Base-by-base conservation (phyloP, 202 grass and related monocot genomes). In the Panicum hallii region DNA sequence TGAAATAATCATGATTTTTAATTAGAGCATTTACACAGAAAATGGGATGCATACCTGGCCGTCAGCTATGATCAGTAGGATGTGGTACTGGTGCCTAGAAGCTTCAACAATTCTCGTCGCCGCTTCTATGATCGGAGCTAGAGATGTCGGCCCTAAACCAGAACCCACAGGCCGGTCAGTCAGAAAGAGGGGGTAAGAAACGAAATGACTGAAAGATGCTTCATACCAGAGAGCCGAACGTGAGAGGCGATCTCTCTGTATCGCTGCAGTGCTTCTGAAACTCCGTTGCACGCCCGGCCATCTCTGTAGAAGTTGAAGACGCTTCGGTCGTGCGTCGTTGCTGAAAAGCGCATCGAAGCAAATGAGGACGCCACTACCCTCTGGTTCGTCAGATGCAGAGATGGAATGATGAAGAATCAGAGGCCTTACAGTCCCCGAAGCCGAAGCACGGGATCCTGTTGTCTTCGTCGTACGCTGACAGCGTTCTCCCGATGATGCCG, bases 31-130 rank as follows among this genome's bases (percentile, higher is more conserved):
- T 5, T 62, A 14, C 23, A 62, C 43, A 79, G 7, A 48, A 49
- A 58, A n/a, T 20, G 23, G 26, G 14, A 16, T 9, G 1, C 48
- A 45, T 67, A 92, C 92, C 92, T 94, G 87, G 32, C 89, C 92
- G 5, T 94, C 92, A 42, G 87, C 69, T 65, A 94, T 88, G 64
- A 94, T 94, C 75, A 94, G 78, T 67, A 94, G 81, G 81, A 94
- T 89, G 72, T 94, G 92, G 47, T 86, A 88, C 72, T 80, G 87
- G 53, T 89, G 11, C 1, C 85, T 41, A 20, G 73, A 80, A 0
- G 36, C 77, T 42, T 86, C 5, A 41, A 92, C 87, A 22, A 92
- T 83, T 13, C 77, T 55, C 12, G 57, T 89, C 7, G 90, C 90
- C 42, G 69, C 83, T 46, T 94, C 49, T 62, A 94, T 92, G 52